Base-by-base conservation (phyloP, 2,329 filamentous ascomycete genomes). In the Xylariaceae sp. region DNA sequence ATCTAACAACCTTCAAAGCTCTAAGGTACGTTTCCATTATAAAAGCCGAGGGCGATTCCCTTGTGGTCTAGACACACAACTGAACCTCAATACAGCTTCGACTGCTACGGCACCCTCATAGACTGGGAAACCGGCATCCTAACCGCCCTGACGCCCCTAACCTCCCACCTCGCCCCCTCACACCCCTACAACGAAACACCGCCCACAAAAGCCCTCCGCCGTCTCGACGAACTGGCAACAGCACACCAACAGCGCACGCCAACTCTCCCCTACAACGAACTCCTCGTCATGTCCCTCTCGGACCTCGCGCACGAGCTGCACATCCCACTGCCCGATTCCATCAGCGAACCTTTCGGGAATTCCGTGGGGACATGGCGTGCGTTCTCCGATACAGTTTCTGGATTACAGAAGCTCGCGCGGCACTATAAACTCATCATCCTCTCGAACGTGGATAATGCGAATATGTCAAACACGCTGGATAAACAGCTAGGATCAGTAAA, bases 91-190 rank as follows among this genome's bases (percentile, higher is more conserved):
- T 37, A 6, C 39, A 86, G 84, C 68, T 91, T 92, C 74, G 89
- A 93, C 74, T 85, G 88, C 76, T 92, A 89, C 72, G 88, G 89
- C 72, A 93, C 89, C 0, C 80, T 92, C 2, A 83, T 92, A 61
- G 88, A 92, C 76, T 91, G 88, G 88, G 87, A 91, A 71, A 71
- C 76, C n/a, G 88, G 88, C 60, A 81, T 90, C 58, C 73, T 81
- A 55, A 64, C 73, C 2, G 78, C 81, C 2, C 77, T 91, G 1
- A 67, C 72, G 23, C 78, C 82, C 0, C 68, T 83, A 10, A 73
- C 83, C 39, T 70, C 78, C 6, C 64, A 69, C 30, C 65, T 71
- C 1, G 66, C 69, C 0, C 34, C 71, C 2, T 62, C 69, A 4
- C 73, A 80, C 64, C 69, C 72, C 0, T 70, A 74, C 58, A 69